A percentile compares a stretch with the other conserved stretches of the same genome.
These are phyloP conservation scores for Cnidoscolus chayamansa DNA, from an alignment of 441 rosid species.

Conservation along the genomic window DNA sequence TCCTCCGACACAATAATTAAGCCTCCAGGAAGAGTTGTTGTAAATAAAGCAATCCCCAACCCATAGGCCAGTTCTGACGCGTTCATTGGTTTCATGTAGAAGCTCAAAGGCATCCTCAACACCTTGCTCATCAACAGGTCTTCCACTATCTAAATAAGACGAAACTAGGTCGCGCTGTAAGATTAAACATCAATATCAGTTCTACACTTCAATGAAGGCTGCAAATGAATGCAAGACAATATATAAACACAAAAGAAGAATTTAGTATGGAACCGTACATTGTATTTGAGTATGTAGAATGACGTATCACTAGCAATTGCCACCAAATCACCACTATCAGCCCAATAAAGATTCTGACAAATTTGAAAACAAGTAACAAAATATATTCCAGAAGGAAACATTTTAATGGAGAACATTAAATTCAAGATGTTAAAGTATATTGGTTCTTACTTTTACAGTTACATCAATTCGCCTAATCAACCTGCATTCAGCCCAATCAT, in stretches of 20 bases:
- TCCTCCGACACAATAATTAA: slow-evolving; percentile 98
- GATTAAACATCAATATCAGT: slow-evolving; percentile 28
- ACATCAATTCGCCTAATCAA: slow-evolving; percentile 93
- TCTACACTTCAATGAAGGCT: slow-evolving; percentile 13
- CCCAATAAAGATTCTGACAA: slow-evolving; percentile 92
- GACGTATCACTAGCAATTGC: slow-evolving; percentile 96
- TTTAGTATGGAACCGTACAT: slow-evolving; percentile 49
- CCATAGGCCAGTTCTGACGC: slow-evolving; percentile 96
- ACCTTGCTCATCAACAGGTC: slow-evolving; percentile 89
- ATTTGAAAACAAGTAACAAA: slow-evolving; percentile 23
- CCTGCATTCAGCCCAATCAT: slow-evolving; percentile 98
- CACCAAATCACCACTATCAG: slow-evolving; percentile 97
- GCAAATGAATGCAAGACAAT: slow-evolving; percentile 26
- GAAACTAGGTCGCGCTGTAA: slow-evolving; percentile 82
- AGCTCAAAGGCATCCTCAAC: slow-evolving; percentile 99
- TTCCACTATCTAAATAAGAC: slow-evolving; percentile 81
- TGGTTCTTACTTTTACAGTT: slow-evolving; percentile 69
- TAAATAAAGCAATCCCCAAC: slow-evolving; percentile 99
- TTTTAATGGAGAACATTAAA: slow-evolving; percentile 17
- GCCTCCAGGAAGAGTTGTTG: slow-evolving; percentile 94
- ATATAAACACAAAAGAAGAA: slow-evolving; percentile 12
- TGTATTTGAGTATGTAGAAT: slow-evolving; percentile 91
- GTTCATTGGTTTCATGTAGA: slow-evolving; percentile 96
- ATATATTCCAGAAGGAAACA: slow-evolving; percentile 5
- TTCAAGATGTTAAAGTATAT: slow-evolving; percentile 9